Conservation (phyloP, 148 eudicot species). For the Dysphania ambrosioides region DNA sequence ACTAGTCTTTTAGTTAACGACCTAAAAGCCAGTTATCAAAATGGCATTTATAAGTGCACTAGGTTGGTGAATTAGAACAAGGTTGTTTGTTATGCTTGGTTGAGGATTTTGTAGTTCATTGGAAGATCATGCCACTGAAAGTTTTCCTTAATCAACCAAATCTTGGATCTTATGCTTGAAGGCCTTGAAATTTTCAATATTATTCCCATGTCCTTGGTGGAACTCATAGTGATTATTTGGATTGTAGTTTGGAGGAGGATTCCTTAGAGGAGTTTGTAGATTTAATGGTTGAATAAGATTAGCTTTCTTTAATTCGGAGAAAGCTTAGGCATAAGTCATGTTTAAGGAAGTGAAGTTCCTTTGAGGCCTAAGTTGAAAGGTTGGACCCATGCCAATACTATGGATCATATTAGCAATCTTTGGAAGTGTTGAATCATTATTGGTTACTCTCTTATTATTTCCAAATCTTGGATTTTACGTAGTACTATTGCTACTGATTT, state of each 20-base stretch:
- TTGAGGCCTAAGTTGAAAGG: background rate
- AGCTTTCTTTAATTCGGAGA: slow-evolving; percentile 2
- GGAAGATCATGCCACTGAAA: background rate
- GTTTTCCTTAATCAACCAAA: background rate
- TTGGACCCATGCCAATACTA: background rate
- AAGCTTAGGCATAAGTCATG: background rate
- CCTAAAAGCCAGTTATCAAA: no score
- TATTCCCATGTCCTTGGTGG: no score
- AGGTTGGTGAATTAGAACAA: background rate
- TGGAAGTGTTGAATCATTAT: no score
- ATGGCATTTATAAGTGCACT: background rate
- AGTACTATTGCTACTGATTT: no score
- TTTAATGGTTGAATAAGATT: background rate
- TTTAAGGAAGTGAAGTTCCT: background rate
- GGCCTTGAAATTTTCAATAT: no score
- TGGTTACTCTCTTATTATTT: no score
- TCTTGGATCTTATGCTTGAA: background rate
- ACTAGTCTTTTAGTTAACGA: no score
- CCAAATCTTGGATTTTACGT: background rate
- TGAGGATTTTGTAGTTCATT: background rate
- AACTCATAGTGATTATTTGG: background rate
- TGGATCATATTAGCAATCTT: background rate
- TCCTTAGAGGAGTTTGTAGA: background rate
- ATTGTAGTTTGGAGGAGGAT: background rate
- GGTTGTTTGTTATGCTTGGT: background rate